Percentiles rank a stretch among this genome's conserved stretches.
phyloP scores from a whole-genome alignment of 1,284 basidiomycete species.

The Trametes hirsuta region DNA sequence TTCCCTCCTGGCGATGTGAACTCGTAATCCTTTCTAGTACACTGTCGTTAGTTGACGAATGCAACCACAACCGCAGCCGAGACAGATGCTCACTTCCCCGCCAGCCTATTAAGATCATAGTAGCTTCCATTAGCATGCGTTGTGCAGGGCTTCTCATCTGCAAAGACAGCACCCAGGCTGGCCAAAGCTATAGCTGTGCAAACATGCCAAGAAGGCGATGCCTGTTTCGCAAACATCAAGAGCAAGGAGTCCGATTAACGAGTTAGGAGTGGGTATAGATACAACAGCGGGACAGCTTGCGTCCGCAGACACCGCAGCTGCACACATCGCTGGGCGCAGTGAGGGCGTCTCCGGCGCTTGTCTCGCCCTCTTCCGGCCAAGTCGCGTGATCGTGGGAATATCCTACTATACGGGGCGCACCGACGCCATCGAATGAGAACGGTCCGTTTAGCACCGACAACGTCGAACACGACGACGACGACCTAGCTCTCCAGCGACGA shows the following conservation, averaged over 20 bases:
- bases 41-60: conserved; percentile 23
- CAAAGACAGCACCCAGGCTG: conserved; percentile 11
- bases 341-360: neutral
- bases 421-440: conserved; percentile 34
- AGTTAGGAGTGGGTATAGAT: conserved; percentile 1
- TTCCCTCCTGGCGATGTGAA: conserved; percentile 51
- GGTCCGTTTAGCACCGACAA: conserved; percentile 39
- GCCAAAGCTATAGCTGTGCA: conserved; percentile 10
- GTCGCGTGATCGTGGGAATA: conserved; percentile 32
- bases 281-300: conserved; percentile 8
- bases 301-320: conserved; percentile 10
- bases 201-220: conserved; percentile 8
- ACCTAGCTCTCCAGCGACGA: conserved; percentile 29
- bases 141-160: conserved; percentile 43
- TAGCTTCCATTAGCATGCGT: conserved; percentile 47
- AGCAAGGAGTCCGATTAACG: neutral
- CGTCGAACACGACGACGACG: conserved; percentile 34
- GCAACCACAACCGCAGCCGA: neutral
- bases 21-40: conserved; percentile 63
- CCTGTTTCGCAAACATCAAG: conserved; percentile 10
- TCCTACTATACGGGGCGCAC: conserved; percentile 22
- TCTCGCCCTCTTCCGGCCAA: neutral
- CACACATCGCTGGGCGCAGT: conserved; percentile 6
- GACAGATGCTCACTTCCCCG: conserved; percentile 45
- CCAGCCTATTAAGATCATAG: conserved; percentile 67